These are phyloP conservation scores for Moelleriella libera DNA, from an alignment of 2,329 filamentous ascomycete species.

Conservation along the genomic window DNA sequence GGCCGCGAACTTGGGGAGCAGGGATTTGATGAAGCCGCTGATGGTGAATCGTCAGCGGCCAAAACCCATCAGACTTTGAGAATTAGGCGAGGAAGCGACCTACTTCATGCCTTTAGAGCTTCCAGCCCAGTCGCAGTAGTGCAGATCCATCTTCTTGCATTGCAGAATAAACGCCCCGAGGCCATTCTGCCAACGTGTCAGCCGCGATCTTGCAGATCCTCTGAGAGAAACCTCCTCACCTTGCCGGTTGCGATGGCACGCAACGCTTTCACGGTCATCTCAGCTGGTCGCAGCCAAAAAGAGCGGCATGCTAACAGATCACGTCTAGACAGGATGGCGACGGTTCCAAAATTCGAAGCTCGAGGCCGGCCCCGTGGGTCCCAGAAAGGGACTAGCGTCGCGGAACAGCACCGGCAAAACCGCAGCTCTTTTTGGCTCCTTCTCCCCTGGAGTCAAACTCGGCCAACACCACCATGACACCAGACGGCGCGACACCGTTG, in stretches of 20 bases:
- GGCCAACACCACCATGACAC: background rate
- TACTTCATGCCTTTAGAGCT: slow-evolving; percentile 94
- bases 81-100: slow-evolving; percentile 9
- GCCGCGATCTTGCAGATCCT: slow-evolving; percentile 1
- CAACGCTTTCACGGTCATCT: slow-evolving; percentile 42
- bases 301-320: no score
- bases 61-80: background rate
- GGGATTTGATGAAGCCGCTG: slow-evolving; percentile 69
- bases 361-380: background rate
- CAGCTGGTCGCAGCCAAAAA: background rate
- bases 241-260: slow-evolving; percentile 37
- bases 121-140: slow-evolving; percentile 94
- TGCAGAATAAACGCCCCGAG: slow-evolving; percentile 92
- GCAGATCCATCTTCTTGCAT: slow-evolving; percentile 89
- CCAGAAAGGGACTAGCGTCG: slow-evolving; percentile 13
- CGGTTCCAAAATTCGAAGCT: slow-evolving; percentile 4
- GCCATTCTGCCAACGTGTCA: slow-evolving; percentile 56
- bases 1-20: slow-evolving; percentile 64
- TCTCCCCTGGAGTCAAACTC: background rate
- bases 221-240: slow-evolving; percentile 19
- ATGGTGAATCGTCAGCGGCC: background rate
- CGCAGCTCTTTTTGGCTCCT: background rate
- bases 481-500: no score
- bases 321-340: background rate
- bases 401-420: slow-evolving; percentile 11